Evolutionary conservation across 768 basidiomycete species (phyloP), one percentile per base, ranked within the genome.

Genomic region (Suillus placidus): DNA sequence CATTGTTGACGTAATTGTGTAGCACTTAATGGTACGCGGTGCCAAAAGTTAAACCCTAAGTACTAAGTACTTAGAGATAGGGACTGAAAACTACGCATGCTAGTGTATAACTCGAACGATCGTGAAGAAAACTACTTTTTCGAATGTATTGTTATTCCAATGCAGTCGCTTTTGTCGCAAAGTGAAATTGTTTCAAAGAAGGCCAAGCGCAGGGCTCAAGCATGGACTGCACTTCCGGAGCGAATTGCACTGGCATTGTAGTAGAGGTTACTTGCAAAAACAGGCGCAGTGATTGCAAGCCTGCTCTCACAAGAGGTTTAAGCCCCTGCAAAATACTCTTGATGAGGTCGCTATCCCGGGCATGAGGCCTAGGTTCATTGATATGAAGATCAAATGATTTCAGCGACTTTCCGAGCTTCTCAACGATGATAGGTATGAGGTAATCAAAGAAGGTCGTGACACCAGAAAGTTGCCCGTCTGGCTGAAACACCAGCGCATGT

Each of bases 201-300:
- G 62, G 62, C 62, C 62, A 66, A 16, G 65, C 52, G 18, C 34
- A 63, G 13, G 62, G 65, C 13, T 57, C 56, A 26, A 62, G 64
- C 54, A 40, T 54, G n/a, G 40, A 37, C 13, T 37, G 37, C 14
- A 65, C 40, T 23, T 61, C 57, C 6, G 32, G 47, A 38, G 64
- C 23, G 6, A 65, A 58, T 6, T 37, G 23, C 38, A 54, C 16
- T 18, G 52, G 13, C 2, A 63, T 23, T 16, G 40, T 43, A 16
- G 40, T 43, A 16, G 64, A 14, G 18, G 12, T 26, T 3, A 58
- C 38, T 30, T 58, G 57, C 8, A 65, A 49, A 23, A 54, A 23
- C 13, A 51, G 42, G 12, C 61, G 51, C 57, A 65, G 35, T 37
- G 60, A 51, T 52, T 65, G 26, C 13, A 65, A 43, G 18, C 64